Evolutionary conservation across 139 green algal species (phyloP), one percentile per base, ranked within the genome.

Genomic region (Deuterostichococcus epilithicus): DNA sequence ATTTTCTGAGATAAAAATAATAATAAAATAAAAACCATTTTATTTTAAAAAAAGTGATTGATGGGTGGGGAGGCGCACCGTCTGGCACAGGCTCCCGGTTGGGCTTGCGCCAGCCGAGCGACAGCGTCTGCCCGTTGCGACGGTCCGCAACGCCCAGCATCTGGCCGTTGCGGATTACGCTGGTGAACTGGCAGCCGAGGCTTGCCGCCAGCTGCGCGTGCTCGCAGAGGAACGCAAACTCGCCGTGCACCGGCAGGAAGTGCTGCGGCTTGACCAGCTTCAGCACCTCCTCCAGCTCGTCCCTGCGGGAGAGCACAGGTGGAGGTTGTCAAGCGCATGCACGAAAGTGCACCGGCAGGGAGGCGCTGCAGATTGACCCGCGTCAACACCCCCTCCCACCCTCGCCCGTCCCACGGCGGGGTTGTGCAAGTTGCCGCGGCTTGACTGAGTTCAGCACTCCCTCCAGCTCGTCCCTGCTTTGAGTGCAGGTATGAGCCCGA

Each of bases 241-340:
- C 96, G 1, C 96, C 96, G 77, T 99, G 96, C 63, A 99, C 94
- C 0, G 96, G 96, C 77, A 99, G 81, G 79, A 99, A 99, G 87
- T 98, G 93, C 85, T 99, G 92, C 23, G 96, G 96, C 80, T 96
- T 94, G 20, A 97, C 88, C 26, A 93, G 82, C 22, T 88, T 83
- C 73, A 99, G 78, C 38, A 98, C 82, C 88, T 98, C 95, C 80
- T 91, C 84, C 47, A 98, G 81, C 80, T 97, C 87, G 42, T 89
- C 93, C 83, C 84, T 87, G 79, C 23, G 25, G 37, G 15, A 18
- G 65, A 36, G 20, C 3, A 63, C 26, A 5, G 52, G 28, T 63
- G 8, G 8, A 52, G 42, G 13, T 52, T 8, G 42, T 8, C 42
- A 23, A 8, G n/a, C n/a, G n/a, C n/a, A n/a, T n/a, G n/a, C n/a